A percentile compares a stretch with the other conserved stretches of the same genome.
These are phyloP conservation scores for Epichloe typhina DNA, from an alignment of 2,329 filamentous ascomycete species.

Conservation along the genomic window DNA sequence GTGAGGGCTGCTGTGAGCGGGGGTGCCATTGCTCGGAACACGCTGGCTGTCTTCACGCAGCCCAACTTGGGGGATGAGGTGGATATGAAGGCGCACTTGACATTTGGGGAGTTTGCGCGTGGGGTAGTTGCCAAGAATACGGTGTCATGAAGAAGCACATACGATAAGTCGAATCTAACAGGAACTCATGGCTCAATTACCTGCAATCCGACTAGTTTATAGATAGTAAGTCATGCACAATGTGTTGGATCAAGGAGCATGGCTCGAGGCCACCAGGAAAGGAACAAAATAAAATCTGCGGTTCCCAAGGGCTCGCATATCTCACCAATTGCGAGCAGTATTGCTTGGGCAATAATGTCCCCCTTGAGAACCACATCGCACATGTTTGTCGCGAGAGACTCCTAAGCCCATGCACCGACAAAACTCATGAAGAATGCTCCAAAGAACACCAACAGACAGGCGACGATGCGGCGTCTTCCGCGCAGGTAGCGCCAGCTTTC, in stretches of 20 bases:
- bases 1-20: constrained; percentile 41
- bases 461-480: constrained; percentile 38
- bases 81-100: constrained; percentile 51
- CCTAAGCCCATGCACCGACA: constrained; percentile 48
- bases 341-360: background rate
- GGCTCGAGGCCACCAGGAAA: background rate
- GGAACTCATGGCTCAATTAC: no score
- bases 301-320: background rate
- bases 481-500: constrained; percentile 45
- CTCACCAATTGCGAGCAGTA: background rate
- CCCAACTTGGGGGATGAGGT: constrained; percentile 75
- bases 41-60: constrained; percentile 92
- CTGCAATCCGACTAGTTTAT: no score
- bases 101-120: constrained; percentile 64
- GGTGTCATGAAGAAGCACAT: constrained; percentile 19
- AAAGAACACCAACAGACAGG: constrained; percentile 42
- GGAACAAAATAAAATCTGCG: background rate
- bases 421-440: constrained; percentile 51
- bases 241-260: background rate
- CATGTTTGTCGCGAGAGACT: background rate
- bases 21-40: constrained; percentile 61
- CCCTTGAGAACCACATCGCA: background rate
- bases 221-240: no score
- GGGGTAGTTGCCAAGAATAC: constrained; percentile 48
- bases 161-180: background rate